Conservation (phyloP, 495 filamentous ascomycete genomes). For the Penicillium samsonianum region DNA sequence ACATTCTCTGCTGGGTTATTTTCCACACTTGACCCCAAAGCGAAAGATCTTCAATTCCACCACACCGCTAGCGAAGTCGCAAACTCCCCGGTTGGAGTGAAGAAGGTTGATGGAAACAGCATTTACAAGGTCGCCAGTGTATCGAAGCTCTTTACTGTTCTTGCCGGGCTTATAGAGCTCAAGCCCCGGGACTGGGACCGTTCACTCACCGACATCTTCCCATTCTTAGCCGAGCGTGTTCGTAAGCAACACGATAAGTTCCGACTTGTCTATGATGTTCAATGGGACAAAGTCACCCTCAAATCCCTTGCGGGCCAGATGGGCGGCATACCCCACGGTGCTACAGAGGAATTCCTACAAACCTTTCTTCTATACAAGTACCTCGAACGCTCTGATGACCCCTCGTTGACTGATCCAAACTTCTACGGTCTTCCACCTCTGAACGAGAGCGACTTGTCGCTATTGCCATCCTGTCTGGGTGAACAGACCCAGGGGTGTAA, state of each 20-base stretch:
- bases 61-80: slow-evolving; percentile 14
- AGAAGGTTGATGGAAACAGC: slow-evolving; percentile 45
- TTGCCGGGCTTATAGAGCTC: slow-evolving; percentile 41
- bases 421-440: slow-evolving; percentile 37
- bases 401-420: slow-evolving; percentile 15
- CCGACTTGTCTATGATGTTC: slow-evolving; percentile 25
- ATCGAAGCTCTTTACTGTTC: slow-evolving; percentile 53
- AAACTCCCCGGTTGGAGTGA: slow-evolving; percentile 33
- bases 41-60: slow-evolving; percentile 39
- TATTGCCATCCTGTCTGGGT: slow-evolving; percentile 23
- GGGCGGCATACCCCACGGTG: slow-evolving; percentile 43
- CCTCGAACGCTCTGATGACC: background rate
- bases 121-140: slow-evolving; percentile 55
- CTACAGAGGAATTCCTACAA: slow-evolving; percentile 15
- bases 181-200: slow-evolving; percentile 43
- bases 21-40: slow-evolving; percentile 37
- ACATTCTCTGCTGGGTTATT: slow-evolving; percentile 48
- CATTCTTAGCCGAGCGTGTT: slow-evolving; percentile 40
- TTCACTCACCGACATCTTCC: slow-evolving; percentile 47
- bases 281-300: slow-evolving; percentile 47
- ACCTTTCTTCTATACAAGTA: background rate
- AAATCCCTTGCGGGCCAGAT: slow-evolving; percentile 47
- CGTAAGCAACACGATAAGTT: slow-evolving; percentile 11
- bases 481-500: slow-evolving; percentile 22
- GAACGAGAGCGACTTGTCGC: slow-evolving; percentile 25